Base-by-base conservation (phyloP, 305 asterid genomes). In the Petunia hybrid region DNA sequence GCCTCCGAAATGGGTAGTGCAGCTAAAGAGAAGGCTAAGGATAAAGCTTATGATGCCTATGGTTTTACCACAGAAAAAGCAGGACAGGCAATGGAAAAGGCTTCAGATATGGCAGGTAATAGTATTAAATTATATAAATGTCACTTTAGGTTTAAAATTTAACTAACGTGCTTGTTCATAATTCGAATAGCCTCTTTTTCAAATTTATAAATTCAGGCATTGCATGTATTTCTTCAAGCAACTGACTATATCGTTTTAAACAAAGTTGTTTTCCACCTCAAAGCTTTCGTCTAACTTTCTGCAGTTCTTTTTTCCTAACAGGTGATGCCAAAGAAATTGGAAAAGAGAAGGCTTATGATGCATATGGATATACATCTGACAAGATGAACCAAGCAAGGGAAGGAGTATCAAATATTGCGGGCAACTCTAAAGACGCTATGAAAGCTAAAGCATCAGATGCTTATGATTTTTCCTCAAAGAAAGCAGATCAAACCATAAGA, bases 21-120 rank as follows among this genome's bases (percentile, higher is more conserved):
- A 12, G 85, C 84, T 14, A 51, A 31, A 5, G 64, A 70, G 22
- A 77, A 12, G 13, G 83, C 61, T 31, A 85, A 59, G 9, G 83
- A 86, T 41, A 82, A 62, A 74, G 81, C 84, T n/a, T 62, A 51
- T 3, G 69, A 84, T 81, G 86, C 76, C 82, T 6, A 71, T 22
- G 81, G 80, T 80, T 6, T 10, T 51, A 14, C 59, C 43, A 60
- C 76, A 14, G 70, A 80, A 36, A 81, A 60, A 61, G 81, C 76
- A 14, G 67, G 65, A 16, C 68, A 63, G 71, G 81, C 77, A 13
- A 82, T 62, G 66, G 67, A 65, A 9, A 41, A 4, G 77, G 80
- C 67, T 38, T 75, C 81, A 48, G 55, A 81, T 10, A 31, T 42
- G 8, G 42, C 13, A 8, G 31, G 31, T 22, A 22, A 22, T 22